These are phyloP conservation scores for Diaporthe eres DNA, from an alignment of 2,329 filamentous ascomycete species.

Conservation along the genomic window DNA sequence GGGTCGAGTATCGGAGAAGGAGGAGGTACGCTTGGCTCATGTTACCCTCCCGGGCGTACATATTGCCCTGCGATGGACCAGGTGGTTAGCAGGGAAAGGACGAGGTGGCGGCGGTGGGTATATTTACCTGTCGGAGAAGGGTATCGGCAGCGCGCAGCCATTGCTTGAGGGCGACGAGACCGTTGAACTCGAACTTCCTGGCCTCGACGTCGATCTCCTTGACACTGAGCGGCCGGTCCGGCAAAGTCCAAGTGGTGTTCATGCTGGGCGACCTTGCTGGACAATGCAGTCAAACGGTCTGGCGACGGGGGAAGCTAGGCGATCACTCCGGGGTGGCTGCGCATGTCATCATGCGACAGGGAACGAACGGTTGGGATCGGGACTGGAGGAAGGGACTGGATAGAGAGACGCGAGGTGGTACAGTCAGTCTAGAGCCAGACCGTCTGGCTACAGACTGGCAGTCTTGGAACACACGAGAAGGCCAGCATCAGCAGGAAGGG, in stretches of 20 bases:
- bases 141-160: constrained; percentile 87
- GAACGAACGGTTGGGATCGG: background rate
- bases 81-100: background rate
- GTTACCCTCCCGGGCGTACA: constrained; percentile 89
- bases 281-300: constrained; percentile 4
- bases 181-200: constrained; percentile 85
- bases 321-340: constrained; percentile 10
- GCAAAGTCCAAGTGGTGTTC: constrained; percentile 50
- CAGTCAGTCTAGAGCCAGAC: constrained; percentile 13
- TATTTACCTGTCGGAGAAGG: constrained; percentile 80
- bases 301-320: background rate
- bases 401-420: background rate
- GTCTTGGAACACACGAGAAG: background rate
- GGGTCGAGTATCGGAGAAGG: constrained; percentile 87
- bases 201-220: constrained; percentile 84
- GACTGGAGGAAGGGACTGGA: background rate
- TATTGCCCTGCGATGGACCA: constrained; percentile 73
- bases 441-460: constrained; percentile 26
- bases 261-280: constrained; percentile 45
- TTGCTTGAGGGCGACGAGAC: constrained; percentile 80
- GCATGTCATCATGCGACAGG: constrained; percentile 13
- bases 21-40: constrained; percentile 91
- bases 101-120: background rate
- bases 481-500: background rate
- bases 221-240: constrained; percentile 75